phyloP scores from a whole-genome alignment of 2,329 filamentous ascomycete genomes.

The Aspergillus ibericus region DNA sequence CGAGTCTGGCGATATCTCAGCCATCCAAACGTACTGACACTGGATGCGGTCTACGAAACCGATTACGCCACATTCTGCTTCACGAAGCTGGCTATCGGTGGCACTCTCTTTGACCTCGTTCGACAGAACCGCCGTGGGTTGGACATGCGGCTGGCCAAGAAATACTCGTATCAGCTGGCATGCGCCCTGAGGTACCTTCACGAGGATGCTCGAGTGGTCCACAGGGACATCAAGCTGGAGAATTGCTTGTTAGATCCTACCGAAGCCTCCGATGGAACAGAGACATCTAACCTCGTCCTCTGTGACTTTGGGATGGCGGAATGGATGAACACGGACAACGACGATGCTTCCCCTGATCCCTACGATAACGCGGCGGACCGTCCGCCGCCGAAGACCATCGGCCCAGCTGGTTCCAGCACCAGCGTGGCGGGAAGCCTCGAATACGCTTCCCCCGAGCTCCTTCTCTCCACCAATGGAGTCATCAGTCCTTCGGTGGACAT shows the following conservation, averaged over 20 bases:
- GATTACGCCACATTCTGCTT: slow-evolving; percentile 70
- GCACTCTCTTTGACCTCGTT: slow-evolving; percentile 64
- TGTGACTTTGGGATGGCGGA: slow-evolving; percentile 71
- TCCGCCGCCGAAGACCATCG: slow-evolving; percentile 52
- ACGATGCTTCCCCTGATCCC: slow-evolving; percentile 52
- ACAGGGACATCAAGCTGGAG: slow-evolving; percentile 68
- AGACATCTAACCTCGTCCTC: slow-evolving; percentile 59
- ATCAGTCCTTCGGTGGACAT: slow-evolving; percentile 60
- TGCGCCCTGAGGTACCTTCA: slow-evolving; percentile 66
- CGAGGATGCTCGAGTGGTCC: slow-evolving; percentile 65
- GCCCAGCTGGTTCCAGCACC: slow-evolving; percentile 57
- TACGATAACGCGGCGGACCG: slow-evolving; percentile 48
- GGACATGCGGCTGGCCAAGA: slow-evolving; percentile 53
- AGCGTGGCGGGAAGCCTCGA: slow-evolving; percentile 62
- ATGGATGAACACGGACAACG: slow-evolving; percentile 60
- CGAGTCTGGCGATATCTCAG: slow-evolving; percentile 66
- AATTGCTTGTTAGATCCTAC: slow-evolving; percentile 65
- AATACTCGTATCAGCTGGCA: slow-evolving; percentile 64
- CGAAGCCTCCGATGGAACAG: slow-evolving; percentile 46
- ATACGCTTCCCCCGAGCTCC: slow-evolving; percentile 52
- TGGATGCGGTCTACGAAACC: slow-evolving; percentile 65
- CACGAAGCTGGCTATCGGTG: slow-evolving; percentile 63
- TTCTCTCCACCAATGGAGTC: slow-evolving; percentile 40
- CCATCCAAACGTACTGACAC: slow-evolving; percentile 61
- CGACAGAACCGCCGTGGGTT: slow-evolving; percentile 57